These are phyloP conservation scores for Dendrocalamus latiflorus DNA, from an alignment of 202 grass and related monocot species.

Conservation along the genomic window DNA sequence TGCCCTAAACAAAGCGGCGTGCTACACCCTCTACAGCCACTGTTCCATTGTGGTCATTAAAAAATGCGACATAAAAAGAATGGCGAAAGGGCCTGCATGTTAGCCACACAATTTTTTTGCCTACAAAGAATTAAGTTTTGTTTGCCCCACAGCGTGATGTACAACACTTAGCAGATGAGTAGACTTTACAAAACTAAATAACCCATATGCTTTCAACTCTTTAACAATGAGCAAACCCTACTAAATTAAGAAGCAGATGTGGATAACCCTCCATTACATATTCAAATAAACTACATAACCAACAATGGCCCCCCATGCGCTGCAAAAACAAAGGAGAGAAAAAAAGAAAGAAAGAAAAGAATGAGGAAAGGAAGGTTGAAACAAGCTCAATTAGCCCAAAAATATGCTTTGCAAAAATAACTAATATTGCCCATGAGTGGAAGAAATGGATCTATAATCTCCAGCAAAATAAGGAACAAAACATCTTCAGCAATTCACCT, in stretches of 20 bases:
- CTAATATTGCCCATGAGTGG: no score
- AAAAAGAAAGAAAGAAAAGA: neutral
- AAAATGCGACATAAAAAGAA: neutral
- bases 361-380: neutral
- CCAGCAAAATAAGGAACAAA: neutral
- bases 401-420: no score
- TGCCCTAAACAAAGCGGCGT: neutral
- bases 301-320: neutral
- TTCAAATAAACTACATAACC: neutral
- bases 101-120: neutral
- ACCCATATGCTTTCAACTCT: neutral
- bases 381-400: neutral
- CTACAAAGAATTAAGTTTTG: neutral
- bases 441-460: neutral
- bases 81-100: neutral
- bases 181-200: neutral
- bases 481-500: neutral
- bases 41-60: neutral
- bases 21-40: neutral
- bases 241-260: neutral
- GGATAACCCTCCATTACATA: neutral
- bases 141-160: neutral
- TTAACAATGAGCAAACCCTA: neutral
- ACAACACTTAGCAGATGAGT: neutral
- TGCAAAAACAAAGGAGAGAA: neutral